Evolutionary conservation across 495 filamentous ascomycete genomes (phyloP), one percentile per base, ranked within the genome.

Genomic region (Annulohypoxylon moriforme): DNA sequence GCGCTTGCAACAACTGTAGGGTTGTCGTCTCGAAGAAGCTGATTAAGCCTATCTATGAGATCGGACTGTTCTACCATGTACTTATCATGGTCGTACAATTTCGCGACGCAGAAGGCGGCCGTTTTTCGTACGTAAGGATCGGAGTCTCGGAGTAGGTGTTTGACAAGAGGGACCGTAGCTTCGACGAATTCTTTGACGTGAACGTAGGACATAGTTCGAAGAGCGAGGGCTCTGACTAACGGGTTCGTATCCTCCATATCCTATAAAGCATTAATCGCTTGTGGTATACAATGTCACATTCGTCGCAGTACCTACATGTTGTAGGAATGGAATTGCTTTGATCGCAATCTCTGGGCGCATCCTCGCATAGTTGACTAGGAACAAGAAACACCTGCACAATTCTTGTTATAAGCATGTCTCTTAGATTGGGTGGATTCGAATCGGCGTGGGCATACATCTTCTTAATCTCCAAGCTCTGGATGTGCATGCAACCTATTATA

Each of bases 101-200:
- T 99, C 14, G 96, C 96, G 25, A 99, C 96, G 76, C 92, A 95
- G 78, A 97, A 97, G 18, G 94, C 93, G 1, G 96, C 94, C 11
- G 96, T 99, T 81, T 99, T 99, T 73, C 96, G 92, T 22, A 99
- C 96, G 79, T 99, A 99, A 3, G 96, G 94, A 78, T 99, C 96
- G 42, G 87, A 77, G 78, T 99, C 96, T 73, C 89, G 89, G 67
- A 99, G 90, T 14, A 98, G 83, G 44, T 86, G 84, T 79, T 94
- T 96, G 52, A 97, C 86, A 24, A 95, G 90, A 20, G 91, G 89
- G 5, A 98, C 89, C 0, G 93, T 97, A 46, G 93, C 91, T 81
- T 96, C 92, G 73, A 98, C 93, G 75, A 97, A 99, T 78, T 99
- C 94, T 66, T 91, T 90, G 44, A 99, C 96, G 79, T 99, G 94